Percentiles rank a stretch among this genome's conserved stretches.
phyloP scores from a whole-genome alignment of 306 rosid genomes.

The Vachellia pachyceras region DNA sequence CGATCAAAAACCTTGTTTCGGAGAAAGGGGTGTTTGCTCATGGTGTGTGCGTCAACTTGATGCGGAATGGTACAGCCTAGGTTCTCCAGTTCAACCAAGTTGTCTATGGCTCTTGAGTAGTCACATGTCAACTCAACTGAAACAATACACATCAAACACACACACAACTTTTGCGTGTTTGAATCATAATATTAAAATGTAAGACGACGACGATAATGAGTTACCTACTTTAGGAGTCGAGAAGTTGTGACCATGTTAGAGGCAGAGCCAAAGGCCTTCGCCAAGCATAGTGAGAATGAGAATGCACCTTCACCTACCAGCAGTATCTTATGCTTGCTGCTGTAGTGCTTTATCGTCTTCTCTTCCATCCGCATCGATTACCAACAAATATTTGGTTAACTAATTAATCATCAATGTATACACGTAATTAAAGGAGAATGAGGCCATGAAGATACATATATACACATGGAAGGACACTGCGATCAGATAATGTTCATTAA shows the following conservation, averaged over 20 bases:
- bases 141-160: background rate
- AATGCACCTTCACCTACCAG: slow-evolving; percentile 62
- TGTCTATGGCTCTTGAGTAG: background rate
- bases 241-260: slow-evolving; percentile 46
- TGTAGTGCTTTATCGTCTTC: slow-evolving; percentile 32
- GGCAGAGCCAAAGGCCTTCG: slow-evolving; percentile 45
- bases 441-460: no score
- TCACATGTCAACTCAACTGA: background rate
- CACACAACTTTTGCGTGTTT: no score
- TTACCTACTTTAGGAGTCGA: slow-evolving; percentile 40
- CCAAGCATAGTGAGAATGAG: slow-evolving; percentile 55
- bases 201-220: no score
- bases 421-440: no score
- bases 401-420: no score
- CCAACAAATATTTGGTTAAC: no score
- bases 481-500: background rate
- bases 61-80: slow-evolving; percentile 41
- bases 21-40: slow-evolving; percentile 33
- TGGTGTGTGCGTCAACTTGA: slow-evolving; percentile 38
- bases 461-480: background rate
- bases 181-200: no score
- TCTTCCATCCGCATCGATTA: no score
- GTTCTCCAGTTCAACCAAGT: slow-evolving; percentile 32
- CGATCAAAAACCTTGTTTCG: background rate
- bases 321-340: slow-evolving; percentile 43